Conservation (phyloP, 805 yeast genomes). For the Cyberlindnera subsufficiens region DNA sequence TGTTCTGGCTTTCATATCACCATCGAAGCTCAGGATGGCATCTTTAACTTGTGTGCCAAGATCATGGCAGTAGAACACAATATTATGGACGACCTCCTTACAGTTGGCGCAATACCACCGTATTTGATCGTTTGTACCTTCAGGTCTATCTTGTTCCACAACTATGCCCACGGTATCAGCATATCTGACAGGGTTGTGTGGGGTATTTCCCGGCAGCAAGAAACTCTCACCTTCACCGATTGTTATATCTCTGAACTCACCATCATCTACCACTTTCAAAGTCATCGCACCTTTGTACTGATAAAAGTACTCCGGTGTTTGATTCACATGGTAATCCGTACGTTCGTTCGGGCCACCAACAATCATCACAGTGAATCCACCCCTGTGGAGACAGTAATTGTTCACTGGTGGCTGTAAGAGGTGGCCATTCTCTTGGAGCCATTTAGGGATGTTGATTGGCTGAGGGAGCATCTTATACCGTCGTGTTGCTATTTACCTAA, state of each 20-base stretch:
- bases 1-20: slow-evolving; percentile 55
- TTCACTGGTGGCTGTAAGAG: slow-evolving; percentile 88
- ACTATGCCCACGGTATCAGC: slow-evolving; percentile 85
- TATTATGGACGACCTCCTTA: slow-evolving; percentile 57
- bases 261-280: slow-evolving; percentile 75
- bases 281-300: slow-evolving; percentile 85
- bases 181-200: slow-evolving; percentile 87
- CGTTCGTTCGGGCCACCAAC: slow-evolving; percentile 96
- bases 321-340: slow-evolving; percentile 89
- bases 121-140: slow-evolving; percentile 59
- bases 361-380: slow-evolving; percentile 91
- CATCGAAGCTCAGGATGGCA: slow-evolving; percentile 69
- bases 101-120: slow-evolving; percentile 87
- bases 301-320: slow-evolving; percentile 91
- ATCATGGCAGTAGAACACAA: slow-evolving; percentile 68
- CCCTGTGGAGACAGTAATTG: slow-evolving; percentile 83
- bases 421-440: slow-evolving; percentile 75
- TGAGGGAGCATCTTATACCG: slow-evolving; percentile 31
- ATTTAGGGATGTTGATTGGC: slow-evolving; percentile 73
- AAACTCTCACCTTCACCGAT: slow-evolving; percentile 88
- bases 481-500: neutral
- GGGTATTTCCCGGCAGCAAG: slow-evolving; percentile 75
- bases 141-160: slow-evolving; percentile 87
- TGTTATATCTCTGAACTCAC: slow-evolving; percentile 64
- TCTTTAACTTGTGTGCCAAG: slow-evolving; percentile 87